Evolutionary conservation across 2,329 filamentous ascomycete genomes (phyloP).

Genomic region (Diaporthe velutina): DNA sequence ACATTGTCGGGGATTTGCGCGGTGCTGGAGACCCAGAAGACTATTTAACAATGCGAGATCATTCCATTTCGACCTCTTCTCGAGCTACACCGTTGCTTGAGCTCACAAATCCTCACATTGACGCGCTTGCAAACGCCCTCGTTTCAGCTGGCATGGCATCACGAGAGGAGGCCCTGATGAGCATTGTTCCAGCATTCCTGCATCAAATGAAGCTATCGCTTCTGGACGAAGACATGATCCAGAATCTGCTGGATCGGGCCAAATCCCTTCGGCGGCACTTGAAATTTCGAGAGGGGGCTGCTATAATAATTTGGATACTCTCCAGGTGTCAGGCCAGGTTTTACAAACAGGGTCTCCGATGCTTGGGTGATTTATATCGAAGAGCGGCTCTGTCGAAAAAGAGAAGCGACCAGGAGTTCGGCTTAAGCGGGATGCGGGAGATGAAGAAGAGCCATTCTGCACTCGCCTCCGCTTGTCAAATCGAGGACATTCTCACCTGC

Average conservation of each 20-base stretch:
- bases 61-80: not conserved
- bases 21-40: not conserved
- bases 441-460: not conserved
- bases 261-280: not conserved
- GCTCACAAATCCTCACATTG: not conserved
- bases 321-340: not conserved
- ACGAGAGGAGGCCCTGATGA: not conserved
- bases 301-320: not conserved
- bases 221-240: too few relatives aligned
- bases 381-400: not conserved
- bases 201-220: too few relatives aligned
- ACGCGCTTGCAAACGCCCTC: not conserved
- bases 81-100: not conserved
- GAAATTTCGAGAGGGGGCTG: not conserved
- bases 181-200: not conserved
- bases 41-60: not conserved
- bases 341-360: not conserved
- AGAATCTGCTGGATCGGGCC: not conserved
- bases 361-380: not conserved
- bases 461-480: not conserved
- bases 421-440: not conserved
- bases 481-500: not conserved
- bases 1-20: not conserved
- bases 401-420: not conserved
- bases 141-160: not conserved